phyloP scores from a whole-genome alignment of 306 rosid genomes.

The Bauhinia variegata region DNA sequence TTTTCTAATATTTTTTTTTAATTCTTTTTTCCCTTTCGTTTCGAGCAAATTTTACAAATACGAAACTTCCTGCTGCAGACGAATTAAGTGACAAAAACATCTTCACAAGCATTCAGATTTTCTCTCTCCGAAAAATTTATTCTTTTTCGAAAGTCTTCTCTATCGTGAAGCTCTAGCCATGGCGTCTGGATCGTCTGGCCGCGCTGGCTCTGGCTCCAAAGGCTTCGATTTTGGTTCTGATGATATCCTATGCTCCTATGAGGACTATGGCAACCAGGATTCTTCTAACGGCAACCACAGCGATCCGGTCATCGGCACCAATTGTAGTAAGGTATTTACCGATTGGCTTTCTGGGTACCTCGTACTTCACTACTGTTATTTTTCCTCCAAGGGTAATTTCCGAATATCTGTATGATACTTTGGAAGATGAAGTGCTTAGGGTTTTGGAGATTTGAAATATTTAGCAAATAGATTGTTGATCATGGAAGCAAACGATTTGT shows the following conservation, averaged over 20 bases:
- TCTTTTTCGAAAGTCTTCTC: slow-evolving; percentile 17
- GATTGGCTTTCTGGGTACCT: neutral
- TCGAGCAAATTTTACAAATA: slow-evolving; percentile 1
- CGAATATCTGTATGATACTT: slow-evolving; percentile 18
- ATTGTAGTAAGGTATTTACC: slow-evolving; percentile 58
- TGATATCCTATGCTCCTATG: slow-evolving; percentile 70
- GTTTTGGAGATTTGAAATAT: slow-evolving; percentile 29
- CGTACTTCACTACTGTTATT: slow-evolving; percentile 7
- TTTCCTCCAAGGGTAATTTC: neutral
- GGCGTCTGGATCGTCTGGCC: slow-evolving; percentile 74
- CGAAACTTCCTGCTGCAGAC: slow-evolving; percentile 43
- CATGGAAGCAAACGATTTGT: neutral
- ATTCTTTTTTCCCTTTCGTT: neutral
- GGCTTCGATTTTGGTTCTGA: slow-evolving; percentile 66
- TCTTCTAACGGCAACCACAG: slow-evolving; percentile 55
- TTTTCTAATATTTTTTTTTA: neutral
- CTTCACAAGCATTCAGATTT: slow-evolving; percentile 20
- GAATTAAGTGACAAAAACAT: slow-evolving; percentile 18
- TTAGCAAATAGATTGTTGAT: neutral
- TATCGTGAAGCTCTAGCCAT: slow-evolving; percentile 39
- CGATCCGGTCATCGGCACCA: slow-evolving; percentile 49
- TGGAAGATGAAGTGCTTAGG: slow-evolving; percentile 13
- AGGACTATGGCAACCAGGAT: slow-evolving; percentile 58
- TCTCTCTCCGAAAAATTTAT: neutral
- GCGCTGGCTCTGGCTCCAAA: slow-evolving; percentile 54